Evolutionary conservation across 2,329 filamentous ascomycete species (phyloP), one percentile per base, ranked within the genome.

Genomic region (Botrytis hyacinthi): DNA sequence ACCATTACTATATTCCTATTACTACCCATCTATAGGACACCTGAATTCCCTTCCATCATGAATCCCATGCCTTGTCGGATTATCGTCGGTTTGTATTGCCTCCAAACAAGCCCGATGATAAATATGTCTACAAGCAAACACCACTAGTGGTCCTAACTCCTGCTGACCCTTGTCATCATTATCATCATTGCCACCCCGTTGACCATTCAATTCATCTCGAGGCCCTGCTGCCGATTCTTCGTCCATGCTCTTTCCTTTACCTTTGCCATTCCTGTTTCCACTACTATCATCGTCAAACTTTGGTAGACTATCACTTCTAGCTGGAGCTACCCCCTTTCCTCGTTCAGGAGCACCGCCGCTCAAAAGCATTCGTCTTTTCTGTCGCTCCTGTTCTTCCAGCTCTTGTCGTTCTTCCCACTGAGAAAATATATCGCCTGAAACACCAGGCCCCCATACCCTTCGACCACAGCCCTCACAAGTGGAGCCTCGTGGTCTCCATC

Each of bases 381-480:
- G 78, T 81, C 80, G 71, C 80, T 80, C 76, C 80, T 80, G 81
- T 77, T 85, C 83, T 71, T 89, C 87, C 1, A 82, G 78, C 1
- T 82, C 83, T 77, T 88, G 86, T 76, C 85, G 88, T 72, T 87
- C 86, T 81, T 96, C 90, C 94, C 94, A 98, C 0, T 91, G 91
- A 69, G 93, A 90, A 85, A 94, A 97, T 1, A 97, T 87, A 54
- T 90, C 87, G 0, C 89, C 87, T 0, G 93, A 92, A 0, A 94
- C 91, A 0, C 94, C 95, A 0, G 95, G 94, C 0, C 96, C 97
- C 95, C 96, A 99, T 2, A 94, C 88, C 10, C 95, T 87, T 66
- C 88, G 88, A 66, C 91, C 91, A 78, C 97, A 99, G 1, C 90
- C 91, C 82, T 98, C 95, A 80, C 97, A 99, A 0, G 91, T 91